Evolutionary conservation across 352 stramenopile genomes (phyloP).

Genomic region (Phytophthora rubi): DNA sequence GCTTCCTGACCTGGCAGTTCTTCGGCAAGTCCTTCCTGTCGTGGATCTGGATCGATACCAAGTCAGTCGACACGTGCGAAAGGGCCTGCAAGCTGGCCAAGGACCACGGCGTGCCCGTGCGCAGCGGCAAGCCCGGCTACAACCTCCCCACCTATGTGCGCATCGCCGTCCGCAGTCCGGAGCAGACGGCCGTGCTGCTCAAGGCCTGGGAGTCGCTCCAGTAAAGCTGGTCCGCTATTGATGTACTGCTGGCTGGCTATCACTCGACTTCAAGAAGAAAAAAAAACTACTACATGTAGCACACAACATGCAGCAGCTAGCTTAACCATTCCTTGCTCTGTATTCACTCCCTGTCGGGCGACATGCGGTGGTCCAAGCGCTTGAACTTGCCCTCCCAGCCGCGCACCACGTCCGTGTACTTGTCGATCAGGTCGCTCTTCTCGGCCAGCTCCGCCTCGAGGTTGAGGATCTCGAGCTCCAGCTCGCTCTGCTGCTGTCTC

Average conservation of each 20-base stretch:
- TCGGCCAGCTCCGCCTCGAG: conserved; percentile 78
- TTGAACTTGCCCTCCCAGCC: conserved; percentile 89
- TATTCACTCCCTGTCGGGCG: conserved; percentile 35
- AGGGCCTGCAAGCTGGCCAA: conserved; percentile 79
- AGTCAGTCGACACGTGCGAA: conserved; percentile 57
- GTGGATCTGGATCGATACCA: conserved; percentile 91
- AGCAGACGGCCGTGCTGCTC: conserved; percentile 75
- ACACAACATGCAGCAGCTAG: conserved; percentile 26
- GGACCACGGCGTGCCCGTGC: conserved; percentile 85
- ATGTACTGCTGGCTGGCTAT: too few relatives aligned
- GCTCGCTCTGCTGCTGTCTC: conserved; percentile 48
- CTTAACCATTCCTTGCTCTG: conserved; percentile 9
- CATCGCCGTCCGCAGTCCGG: conserved; percentile 79
- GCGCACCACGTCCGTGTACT: conserved; percentile 83
- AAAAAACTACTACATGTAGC: not conserved
- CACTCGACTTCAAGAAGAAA: not conserved
- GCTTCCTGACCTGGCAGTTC: conserved; percentile 75
- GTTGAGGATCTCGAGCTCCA: conserved; percentile 79
- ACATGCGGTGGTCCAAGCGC: conserved; percentile 72
- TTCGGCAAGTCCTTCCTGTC: conserved; percentile 80
- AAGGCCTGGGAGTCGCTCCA: conserved; percentile 78
- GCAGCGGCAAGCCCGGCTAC: conserved; percentile 88
- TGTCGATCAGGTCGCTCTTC: conserved; percentile 88
- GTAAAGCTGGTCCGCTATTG: conserved; percentile 24
- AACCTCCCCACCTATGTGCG: conserved; percentile 87